Base-by-base conservation (phyloP, 1,284 basidiomycete genomes). In the Cryptococcus hybrid region DNA sequence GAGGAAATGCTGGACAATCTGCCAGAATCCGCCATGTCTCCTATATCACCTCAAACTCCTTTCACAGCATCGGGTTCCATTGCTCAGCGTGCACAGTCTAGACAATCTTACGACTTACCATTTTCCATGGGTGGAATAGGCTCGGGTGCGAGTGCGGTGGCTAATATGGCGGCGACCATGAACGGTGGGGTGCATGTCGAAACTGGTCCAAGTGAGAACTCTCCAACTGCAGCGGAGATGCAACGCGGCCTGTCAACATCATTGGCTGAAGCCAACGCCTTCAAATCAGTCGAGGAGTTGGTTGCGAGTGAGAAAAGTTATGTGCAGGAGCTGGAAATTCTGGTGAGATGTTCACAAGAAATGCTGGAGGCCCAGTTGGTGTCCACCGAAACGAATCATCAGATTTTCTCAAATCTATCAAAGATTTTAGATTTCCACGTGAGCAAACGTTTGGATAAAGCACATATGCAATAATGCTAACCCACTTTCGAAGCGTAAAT, bases 321-420 rank as follows among this genome's bases (percentile, higher is more conserved):
- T 77, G 95, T 99, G 13, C 90, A 95, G 77, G 95, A 99, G 79
- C 82, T 99, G 56, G 96, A 99, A 78, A 88, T 94, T 69, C 88
- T 99, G 83, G 92, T 95, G 85, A 56, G 87, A 84, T 93, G 91
- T 69, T 85, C 91, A 6, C 86, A 83, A 50, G 86, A 88, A 13
- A 82, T 98, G 57, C 83, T 89, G 7, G 85, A 88, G 75, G 85
- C 85, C 67, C 90, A 90, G 67, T 83, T 91, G 57, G 86, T 99
- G 62, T 88, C 94, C 69, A 88, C 91, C 64, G 95, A 98, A 76
- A 95, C 92, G 46, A 90, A 97, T 54, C 93, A 97, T 79, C 84
- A 89, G 59, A 87, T 99, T 59, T 99, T 99, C 79, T 92, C 95
- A 7, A 93, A 93, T 77, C 83, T 99, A 61, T 91, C 94, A 82